Evolutionary conservation across 495 filamentous ascomycete species (phyloP).

Genomic region (Aspergillus steynii): DNA sequence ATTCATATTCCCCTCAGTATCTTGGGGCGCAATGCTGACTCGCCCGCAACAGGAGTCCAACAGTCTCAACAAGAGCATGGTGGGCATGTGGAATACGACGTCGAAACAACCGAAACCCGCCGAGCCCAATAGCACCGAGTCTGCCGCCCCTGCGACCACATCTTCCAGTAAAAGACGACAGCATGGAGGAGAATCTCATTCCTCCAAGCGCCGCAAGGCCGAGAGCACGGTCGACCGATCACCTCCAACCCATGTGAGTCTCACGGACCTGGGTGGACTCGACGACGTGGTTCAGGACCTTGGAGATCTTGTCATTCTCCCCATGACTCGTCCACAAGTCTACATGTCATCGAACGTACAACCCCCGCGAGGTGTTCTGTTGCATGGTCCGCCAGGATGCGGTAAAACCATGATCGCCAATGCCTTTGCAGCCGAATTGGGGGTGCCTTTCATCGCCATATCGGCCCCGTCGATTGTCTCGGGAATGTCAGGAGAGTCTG

Average conservation of each 20-base stretch:
- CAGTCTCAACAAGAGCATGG: slow-evolving; percentile 73
- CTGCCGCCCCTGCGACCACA: slow-evolving; percentile 20
- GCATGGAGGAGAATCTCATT: slow-evolving; percentile 64
- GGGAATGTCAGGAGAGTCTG: slow-evolving; percentile 95
- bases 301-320: slow-evolving; percentile 78
- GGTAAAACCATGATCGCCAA: slow-evolving; percentile 94
- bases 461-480: slow-evolving; percentile 87
- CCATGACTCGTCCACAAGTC: slow-evolving; percentile 72
- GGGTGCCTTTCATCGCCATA: slow-evolving; percentile 83
- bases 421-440: slow-evolving; percentile 83
- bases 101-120: slow-evolving; percentile 36
- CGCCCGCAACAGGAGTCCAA: slow-evolving; percentile 53
- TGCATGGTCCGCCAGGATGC: slow-evolving; percentile 93
- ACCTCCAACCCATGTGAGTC: slow-evolving; percentile 72
- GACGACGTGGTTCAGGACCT: slow-evolving; percentile 76
- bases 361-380: slow-evolving; percentile 80
- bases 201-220: slow-evolving; percentile 64
- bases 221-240: slow-evolving; percentile 57
- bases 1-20: not conserved
- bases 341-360: slow-evolving; percentile 60
- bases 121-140: slow-evolving; percentile 26
- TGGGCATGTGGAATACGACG: slow-evolving; percentile 64
- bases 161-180: slow-evolving; percentile 48
- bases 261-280: slow-evolving; percentile 83
- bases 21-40: not conserved